Evolutionary conservation across 352 stramenopile genomes (phyloP).

Genomic region (Pythium phragmitis): DNA sequence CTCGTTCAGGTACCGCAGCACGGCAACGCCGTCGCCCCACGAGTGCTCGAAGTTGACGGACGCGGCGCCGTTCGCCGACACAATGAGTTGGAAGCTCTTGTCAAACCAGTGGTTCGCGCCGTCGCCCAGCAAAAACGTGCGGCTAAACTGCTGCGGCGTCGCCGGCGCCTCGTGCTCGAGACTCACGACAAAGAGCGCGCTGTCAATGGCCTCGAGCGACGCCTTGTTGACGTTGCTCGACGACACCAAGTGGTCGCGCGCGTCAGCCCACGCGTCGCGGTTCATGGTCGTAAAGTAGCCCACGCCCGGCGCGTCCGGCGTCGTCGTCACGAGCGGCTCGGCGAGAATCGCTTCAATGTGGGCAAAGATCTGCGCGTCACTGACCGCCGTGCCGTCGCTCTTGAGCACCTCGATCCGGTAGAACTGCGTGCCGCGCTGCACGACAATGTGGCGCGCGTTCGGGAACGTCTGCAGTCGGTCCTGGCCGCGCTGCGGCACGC

Average conservation of each 20-base stretch:
- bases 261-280: slow-evolving; percentile 78
- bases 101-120: slow-evolving; percentile 91
- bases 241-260: slow-evolving; percentile 54
- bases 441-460: slow-evolving; percentile 74
- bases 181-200: slow-evolving; percentile 80
- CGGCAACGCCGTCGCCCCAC: slow-evolving; percentile 76
- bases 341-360: slow-evolving; percentile 83
- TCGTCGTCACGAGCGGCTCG: slow-evolving; percentile 45
- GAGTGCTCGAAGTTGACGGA: slow-evolving; percentile 91
- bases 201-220: slow-evolving; percentile 81
- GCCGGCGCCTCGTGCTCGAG: slow-evolving; percentile 71
- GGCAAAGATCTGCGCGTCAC: slow-evolving; percentile 80
- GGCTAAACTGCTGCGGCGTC: slow-evolving; percentile 56
- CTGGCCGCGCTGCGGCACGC: slow-evolving; percentile 58
- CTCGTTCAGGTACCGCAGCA: slow-evolving; percentile 89
- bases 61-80: slow-evolving; percentile 74
- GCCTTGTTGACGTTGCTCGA: slow-evolving; percentile 58
- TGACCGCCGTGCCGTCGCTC: slow-evolving; percentile 48
- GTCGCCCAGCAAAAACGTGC: slow-evolving; percentile 81
- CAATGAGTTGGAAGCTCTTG: slow-evolving; percentile 91
- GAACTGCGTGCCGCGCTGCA: slow-evolving; percentile 86
- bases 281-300: slow-evolving; percentile 82
- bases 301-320: slow-evolving; percentile 45
- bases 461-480: slow-evolving; percentile 73
- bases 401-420: slow-evolving; percentile 87